Evolutionary conservation across 148 eudicot genomes (phyloP).

Genomic region (Persicaria tinctoria): DNA sequence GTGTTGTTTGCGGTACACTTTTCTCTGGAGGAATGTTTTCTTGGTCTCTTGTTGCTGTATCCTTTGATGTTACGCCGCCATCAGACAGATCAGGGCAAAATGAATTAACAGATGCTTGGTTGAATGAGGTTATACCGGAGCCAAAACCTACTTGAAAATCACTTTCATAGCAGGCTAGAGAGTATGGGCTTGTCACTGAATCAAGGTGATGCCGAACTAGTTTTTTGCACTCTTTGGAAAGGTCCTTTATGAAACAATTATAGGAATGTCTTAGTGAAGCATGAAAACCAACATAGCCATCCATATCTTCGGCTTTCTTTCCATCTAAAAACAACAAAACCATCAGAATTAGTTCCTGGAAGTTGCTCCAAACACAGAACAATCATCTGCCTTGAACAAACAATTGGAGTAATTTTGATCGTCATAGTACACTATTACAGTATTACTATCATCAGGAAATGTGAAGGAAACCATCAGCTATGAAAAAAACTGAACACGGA

Average conservation of each 20-base stretch:
- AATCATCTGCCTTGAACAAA: background rate
- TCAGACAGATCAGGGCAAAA: conserved; percentile 70
- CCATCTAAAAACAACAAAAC: conserved; percentile 37
- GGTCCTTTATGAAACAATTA: conserved; percentile 62
- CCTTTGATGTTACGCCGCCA: conserved; percentile 26
- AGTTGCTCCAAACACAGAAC: background rate
- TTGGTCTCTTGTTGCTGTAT: conserved; percentile 48
- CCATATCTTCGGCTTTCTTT: conserved; percentile 72
- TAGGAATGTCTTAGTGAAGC: conserved; percentile 88
- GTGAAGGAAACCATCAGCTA: background rate
- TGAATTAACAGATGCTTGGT: conserved; percentile 43
- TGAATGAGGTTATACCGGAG: conserved; percentile 33
- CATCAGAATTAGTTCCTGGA: conserved; percentile 4
- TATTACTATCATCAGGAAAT: background rate
- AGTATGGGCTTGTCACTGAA: conserved; percentile 94
- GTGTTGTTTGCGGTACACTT: conserved; percentile 58
- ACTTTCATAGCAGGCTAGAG: conserved; percentile 73
- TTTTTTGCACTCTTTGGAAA: conserved; percentile 79
- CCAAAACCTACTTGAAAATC: conserved; percentile 36
- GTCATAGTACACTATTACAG: background rate
- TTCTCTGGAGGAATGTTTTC: conserved; percentile 80
- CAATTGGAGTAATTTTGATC: background rate
- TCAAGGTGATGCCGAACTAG: conserved; percentile 91
- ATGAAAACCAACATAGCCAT: conserved; percentile 85
- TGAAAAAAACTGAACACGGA: background rate